These are phyloP conservation scores for Anthracocystis panici-leucophaei DNA, from an alignment of 1,284 basidiomycete genomes.

Conservation along the genomic window DNA sequence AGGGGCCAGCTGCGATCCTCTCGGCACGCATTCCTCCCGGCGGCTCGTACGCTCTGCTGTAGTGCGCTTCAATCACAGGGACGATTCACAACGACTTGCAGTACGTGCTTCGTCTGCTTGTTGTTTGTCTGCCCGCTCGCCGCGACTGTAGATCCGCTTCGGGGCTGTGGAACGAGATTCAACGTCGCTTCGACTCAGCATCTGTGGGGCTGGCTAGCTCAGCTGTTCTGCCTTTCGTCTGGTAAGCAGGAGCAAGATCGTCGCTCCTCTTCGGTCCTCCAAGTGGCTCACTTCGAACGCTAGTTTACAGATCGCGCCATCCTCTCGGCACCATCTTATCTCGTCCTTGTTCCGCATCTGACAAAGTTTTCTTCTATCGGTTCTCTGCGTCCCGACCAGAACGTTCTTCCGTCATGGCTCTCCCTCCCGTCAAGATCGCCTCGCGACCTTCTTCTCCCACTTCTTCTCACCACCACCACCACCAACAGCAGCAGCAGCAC, in stretches of 20 bases:
- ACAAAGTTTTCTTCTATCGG: conserved; percentile 1
- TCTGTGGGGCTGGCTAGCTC: not conserved
- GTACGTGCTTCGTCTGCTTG: not conserved
- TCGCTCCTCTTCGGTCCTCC: not conserved
- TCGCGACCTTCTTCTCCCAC: conserved; percentile 39
- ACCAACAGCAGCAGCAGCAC: conserved; percentile 2
- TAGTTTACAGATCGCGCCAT: conserved; percentile 10
- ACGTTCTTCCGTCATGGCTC: conserved; percentile 16
- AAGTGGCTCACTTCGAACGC: conserved; percentile 9
- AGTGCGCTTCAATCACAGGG: not conserved
- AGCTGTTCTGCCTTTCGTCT: not conserved
- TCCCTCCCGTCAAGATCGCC: conserved; percentile 43
- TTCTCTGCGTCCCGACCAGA: not conserved
- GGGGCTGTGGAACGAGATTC: not conserved
- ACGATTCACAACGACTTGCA: not conserved
- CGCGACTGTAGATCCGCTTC: not conserved
- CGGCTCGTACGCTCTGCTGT: not conserved
- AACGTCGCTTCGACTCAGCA: conserved; percentile 11
- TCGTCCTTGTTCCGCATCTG: not conserved
- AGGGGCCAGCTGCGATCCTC: not conserved
- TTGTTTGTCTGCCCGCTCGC: not conserved
- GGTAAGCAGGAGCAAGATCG: not conserved
- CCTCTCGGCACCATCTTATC: conserved; percentile 25
- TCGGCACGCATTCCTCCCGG: not conserved
- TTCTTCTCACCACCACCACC: conserved; percentile 24